Percentiles rank a stretch among this genome's conserved stretches.
phyloP scores from a whole-genome alignment of 768 basidiomycete genomes.

The Peribolospora baueri region DNA sequence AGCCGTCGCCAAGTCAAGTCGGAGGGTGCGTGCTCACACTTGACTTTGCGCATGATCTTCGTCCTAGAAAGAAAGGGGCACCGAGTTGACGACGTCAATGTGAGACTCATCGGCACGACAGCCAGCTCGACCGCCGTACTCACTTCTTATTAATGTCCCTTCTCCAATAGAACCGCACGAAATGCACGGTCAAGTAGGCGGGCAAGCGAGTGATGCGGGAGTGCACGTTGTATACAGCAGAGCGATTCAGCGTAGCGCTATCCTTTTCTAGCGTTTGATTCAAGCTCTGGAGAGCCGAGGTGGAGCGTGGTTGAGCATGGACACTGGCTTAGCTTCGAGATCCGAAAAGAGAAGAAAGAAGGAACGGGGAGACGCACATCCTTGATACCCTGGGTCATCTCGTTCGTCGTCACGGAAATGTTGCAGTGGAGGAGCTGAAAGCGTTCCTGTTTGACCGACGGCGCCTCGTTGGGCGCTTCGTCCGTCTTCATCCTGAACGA shows the following conservation, averaged over 20 bases:
- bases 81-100: conserved; percentile 8
- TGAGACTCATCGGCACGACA: neutral
- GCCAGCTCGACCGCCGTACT: conserved; percentile 6
- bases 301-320: neutral
- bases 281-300: conserved; percentile 33
- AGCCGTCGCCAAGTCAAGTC: neutral
- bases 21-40: neutral
- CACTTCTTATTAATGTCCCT: conserved; percentile 44
- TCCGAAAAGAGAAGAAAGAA: conserved; percentile 2
- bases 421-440: conserved; percentile 82
- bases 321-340: neutral
- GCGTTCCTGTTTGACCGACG: conserved; percentile 38
- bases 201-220: conserved; percentile 67
- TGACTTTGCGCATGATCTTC: conserved; percentile 55
- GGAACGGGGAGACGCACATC: conserved; percentile 28
- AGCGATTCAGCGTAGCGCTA: conserved; percentile 50
- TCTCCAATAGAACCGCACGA: conserved; percentile 92
- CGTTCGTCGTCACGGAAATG: conserved; percentile 65
- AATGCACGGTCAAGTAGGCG: conserved; percentile 60
- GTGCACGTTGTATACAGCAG: conserved; percentile 56
- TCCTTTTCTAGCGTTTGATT: conserved; percentile 65
- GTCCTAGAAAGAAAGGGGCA: conserved; percentile 30
- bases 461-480: conserved; percentile 55
- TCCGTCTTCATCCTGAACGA: conserved; percentile 42
- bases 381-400: conserved; percentile 60